phyloP scores from a whole-genome alignment of 257 asterid genomes.

The Primulina eburnea region DNA sequence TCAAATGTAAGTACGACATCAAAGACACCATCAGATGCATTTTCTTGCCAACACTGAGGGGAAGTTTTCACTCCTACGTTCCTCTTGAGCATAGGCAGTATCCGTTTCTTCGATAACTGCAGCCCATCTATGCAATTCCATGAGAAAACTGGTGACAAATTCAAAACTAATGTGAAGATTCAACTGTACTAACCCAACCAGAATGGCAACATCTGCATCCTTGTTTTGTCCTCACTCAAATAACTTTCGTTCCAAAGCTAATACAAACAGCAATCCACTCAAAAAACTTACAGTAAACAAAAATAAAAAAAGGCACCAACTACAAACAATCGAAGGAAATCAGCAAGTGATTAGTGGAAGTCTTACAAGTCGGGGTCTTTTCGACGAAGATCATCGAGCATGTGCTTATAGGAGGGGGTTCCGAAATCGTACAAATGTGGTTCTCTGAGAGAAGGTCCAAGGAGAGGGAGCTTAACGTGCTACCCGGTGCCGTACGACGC shows the following conservation, averaged over 20 bases:
- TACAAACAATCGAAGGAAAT: neutral
- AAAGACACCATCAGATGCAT: slow-evolving; percentile 80
- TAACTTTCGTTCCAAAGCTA: neutral
- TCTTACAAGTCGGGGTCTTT: slow-evolving; percentile 83
- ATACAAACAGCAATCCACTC: neutral
- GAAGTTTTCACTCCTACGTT: slow-evolving; percentile 74
- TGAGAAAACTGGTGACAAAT: neutral
- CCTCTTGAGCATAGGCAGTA: slow-evolving; percentile 97
- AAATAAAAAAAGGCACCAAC: neutral
- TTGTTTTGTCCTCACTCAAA: neutral
- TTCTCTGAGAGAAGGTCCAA: slow-evolving; percentile 96
- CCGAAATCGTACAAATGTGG: slow-evolving; percentile 98
- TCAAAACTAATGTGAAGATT: slow-evolving; percentile 1
- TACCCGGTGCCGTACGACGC: slow-evolving; percentile 97
- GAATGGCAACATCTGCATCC: neutral
- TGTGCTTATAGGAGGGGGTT: slow-evolving; percentile 87
- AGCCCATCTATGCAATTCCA: slow-evolving; percentile 9
- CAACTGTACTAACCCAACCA: neutral
- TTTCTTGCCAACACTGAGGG: slow-evolving; percentile 97
- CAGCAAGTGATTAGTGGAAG: neutral
- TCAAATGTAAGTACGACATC: slow-evolving; percentile 93
- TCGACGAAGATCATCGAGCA: slow-evolving; percentile 98
- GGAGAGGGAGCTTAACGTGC: slow-evolving; percentile 98
- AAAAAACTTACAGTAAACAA: too few species aligned
- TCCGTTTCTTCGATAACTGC: slow-evolving; percentile 97